Base-by-base conservation (phyloP, 495 filamentous ascomycete genomes). In the Cryomyces antarcticus region DNA sequence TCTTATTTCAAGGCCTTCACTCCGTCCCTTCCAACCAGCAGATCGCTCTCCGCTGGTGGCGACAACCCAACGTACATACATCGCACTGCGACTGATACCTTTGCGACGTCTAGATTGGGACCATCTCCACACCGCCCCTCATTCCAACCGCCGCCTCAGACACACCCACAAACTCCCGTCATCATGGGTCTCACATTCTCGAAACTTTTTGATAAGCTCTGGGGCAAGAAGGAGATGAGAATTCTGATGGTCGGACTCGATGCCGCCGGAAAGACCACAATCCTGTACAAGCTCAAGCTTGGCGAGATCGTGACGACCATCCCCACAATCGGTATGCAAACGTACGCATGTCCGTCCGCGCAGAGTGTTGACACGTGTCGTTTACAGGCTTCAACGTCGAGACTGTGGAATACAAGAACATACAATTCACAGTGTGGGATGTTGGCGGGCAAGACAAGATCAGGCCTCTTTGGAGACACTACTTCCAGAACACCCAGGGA, bases 391-490 rank as follows among this genome's bases (percentile, higher is more conserved):
- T 99, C 75, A 99, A 99, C 72, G 89, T 99, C 62, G 89, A 99
- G 75, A 96, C 89, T 37, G 92, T 99, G 65, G 92, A 95, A 62
- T 99, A 96, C 72, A 94, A 94, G 77, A 96, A 99, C 75, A 95
- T 99, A 63, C 87, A 94, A 62, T 99, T 99, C 71, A 99, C 89
- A 61, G 89, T 99, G 63, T 99, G 89, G 89, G 89, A 99, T 76
- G 89, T 99, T 59, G 89, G 89, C 72, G 89, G 89, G 60, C 89
- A 99, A 73, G 89, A 99, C 73, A 99, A 99, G 82, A 99, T 99
- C 64, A 78, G 89, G 63, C 89, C 89, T 58, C 70, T 99, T 58
- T 99, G 89, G 89, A 80, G 89, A 69, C 89, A 99, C 71, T 99
- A 99, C 67, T 99, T 94, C 82, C 89, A 99, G 72, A 99, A 99